phyloP scores from a whole-genome alignment of 768 basidiomycete species.

The Astraeus odoratus region DNA sequence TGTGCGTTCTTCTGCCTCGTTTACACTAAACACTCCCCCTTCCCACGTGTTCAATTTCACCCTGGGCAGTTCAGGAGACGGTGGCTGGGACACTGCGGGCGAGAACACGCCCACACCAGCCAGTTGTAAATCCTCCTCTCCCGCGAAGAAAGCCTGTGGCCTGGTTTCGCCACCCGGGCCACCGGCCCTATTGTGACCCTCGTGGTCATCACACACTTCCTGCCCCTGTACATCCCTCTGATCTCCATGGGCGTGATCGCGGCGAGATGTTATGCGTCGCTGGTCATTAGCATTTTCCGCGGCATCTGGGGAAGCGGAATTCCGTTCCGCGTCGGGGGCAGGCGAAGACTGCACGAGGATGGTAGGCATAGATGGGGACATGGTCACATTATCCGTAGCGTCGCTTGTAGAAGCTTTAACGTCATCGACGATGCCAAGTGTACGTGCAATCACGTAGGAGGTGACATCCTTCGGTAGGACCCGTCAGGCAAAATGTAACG shows the following conservation, averaged over 20 bases:
- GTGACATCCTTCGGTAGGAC: constrained; percentile 53
- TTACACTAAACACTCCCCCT: constrained; percentile 9
- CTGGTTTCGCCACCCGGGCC: constrained; percentile 4
- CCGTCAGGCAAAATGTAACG: not conserved
- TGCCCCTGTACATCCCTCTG: not conserved
- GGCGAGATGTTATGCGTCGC: not conserved
- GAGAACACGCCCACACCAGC: constrained; percentile 72
- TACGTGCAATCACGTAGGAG: constrained; percentile 78
- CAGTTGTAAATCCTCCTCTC: constrained; percentile 44
- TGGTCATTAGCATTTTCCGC: not conserved
- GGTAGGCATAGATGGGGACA: constrained; percentile 2
- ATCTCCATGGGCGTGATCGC: not conserved
- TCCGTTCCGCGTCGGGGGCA: constrained; percentile 7
- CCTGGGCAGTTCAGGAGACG: constrained; percentile 54
- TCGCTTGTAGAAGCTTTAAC: constrained; percentile 71
- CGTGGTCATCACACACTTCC: not conserved
- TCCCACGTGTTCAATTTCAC: constrained; percentile 18
- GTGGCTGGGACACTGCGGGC: constrained; percentile 57
- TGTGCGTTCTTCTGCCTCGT: constrained; percentile 4
- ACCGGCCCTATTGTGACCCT: not conserved
- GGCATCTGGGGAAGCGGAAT: constrained; percentile 3
- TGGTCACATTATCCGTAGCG: constrained; percentile 15
- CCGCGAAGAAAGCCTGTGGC: constrained; percentile 45
- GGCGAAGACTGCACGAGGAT: constrained; percentile 6
- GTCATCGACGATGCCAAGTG: constrained; percentile 69